Conservation (phyloP, 2,329 filamentous ascomycete species). For the Diaporthe eres region DNA sequence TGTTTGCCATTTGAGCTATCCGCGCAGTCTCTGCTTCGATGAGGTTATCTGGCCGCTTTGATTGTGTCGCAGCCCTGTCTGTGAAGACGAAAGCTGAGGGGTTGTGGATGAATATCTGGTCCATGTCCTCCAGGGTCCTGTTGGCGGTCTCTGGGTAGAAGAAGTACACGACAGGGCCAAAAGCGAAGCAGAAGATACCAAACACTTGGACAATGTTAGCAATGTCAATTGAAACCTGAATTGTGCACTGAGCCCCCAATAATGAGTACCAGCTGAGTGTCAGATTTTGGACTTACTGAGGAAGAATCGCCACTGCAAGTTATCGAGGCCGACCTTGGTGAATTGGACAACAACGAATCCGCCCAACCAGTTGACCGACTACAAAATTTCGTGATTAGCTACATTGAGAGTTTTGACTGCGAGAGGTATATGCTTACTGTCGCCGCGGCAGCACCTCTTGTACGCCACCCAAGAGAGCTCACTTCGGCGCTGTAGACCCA, state of each 20-base stretch:
- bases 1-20: constrained; percentile 42
- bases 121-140: constrained; percentile 63
- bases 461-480: constrained; percentile 58
- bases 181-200: constrained; percentile 51
- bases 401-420: fast-evolving
- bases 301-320: constrained; percentile 59
- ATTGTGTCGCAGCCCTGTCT: constrained; percentile 52
- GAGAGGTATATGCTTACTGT: constrained; percentile 45
- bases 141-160: constrained; percentile 65
- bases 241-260: no score
- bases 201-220: constrained; percentile 40
- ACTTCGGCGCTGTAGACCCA: constrained; percentile 60
- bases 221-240: not conserved
- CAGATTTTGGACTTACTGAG: constrained; percentile 51
- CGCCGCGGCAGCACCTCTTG: constrained; percentile 58
- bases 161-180: constrained; percentile 59
- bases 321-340: constrained; percentile 58
- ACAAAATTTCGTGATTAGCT: not conserved
- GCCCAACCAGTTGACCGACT: constrained; percentile 59
- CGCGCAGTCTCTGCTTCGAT: constrained; percentile 53
- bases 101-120: constrained; percentile 56
- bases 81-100: constrained; percentile 51
- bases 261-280: not conserved
- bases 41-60: constrained; percentile 52
- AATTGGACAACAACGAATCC: constrained; percentile 60